A percentile compares a stretch with the other conserved stretches of the same genome.
Conservation (phyloP, 805 yeast species). For the Saccharomyces jurei region DNA sequence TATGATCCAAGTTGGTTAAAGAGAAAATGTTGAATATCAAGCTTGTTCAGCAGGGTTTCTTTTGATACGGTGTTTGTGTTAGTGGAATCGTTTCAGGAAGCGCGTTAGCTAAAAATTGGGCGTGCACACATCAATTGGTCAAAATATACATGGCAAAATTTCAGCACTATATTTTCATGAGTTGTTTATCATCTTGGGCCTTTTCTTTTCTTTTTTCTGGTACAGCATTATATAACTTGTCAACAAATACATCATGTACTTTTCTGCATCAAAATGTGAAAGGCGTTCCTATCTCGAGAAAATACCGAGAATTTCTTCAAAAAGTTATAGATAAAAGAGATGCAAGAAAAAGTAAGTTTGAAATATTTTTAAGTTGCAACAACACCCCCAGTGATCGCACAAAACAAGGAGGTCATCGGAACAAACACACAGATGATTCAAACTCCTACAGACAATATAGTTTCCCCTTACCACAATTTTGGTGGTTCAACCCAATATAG, state of each 20-base stretch:
- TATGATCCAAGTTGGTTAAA: too few species aligned
- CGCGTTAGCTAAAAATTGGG: too few species aligned
- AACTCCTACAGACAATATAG: constrained; percentile 6
- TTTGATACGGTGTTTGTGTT: neutral
- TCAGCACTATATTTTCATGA: too few species aligned
- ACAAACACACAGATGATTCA: constrained; percentile 1
- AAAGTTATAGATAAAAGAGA: neutral
- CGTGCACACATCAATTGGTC: neutral
- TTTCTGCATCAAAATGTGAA: neutral
- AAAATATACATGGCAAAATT: neutral
- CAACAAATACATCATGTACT: neutral
- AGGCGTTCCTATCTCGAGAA: neutral
- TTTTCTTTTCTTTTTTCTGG: neutral
- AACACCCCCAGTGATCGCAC: neutral
- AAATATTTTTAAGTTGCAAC: neutral
- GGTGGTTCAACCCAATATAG: constrained; percentile 10
- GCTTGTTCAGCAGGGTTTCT: neutral
- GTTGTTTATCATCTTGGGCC: neutral
- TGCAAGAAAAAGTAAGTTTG: neutral
- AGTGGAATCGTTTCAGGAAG: too few species aligned
- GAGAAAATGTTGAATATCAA: neutral
- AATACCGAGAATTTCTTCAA: neutral
- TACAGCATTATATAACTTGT: neutral
- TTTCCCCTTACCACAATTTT: constrained; percentile 12
- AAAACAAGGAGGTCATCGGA: neutral